phyloP scores from a whole-genome alignment of 1,284 basidiomycete species.

The Xerocomus amazonicus region DNA sequence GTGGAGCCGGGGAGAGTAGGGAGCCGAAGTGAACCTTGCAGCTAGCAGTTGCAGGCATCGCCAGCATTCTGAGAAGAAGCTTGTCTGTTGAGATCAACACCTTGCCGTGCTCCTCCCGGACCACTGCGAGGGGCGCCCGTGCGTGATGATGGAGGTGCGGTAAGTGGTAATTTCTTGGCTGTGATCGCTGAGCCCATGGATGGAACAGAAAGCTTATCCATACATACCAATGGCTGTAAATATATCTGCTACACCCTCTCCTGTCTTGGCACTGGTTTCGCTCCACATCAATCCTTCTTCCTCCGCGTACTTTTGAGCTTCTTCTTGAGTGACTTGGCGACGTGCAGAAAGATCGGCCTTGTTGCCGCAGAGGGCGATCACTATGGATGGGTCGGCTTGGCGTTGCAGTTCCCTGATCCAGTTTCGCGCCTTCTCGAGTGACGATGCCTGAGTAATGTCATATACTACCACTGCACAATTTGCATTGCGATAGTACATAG shows the following conservation, averaged over 20 bases:
- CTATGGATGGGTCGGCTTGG: slow-evolving; percentile 95
- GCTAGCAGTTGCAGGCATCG: slow-evolving; percentile 75
- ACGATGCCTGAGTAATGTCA: slow-evolving; percentile 81
- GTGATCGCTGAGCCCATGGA: slow-evolving; percentile 14
- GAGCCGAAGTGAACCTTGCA: slow-evolving; percentile 2
- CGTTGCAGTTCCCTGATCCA: slow-evolving; percentile 98
- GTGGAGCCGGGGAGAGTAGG: slow-evolving; percentile 1
- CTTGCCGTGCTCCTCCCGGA: slow-evolving; percentile 45
- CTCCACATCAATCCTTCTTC: slow-evolving; percentile 95
- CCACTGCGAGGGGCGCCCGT: slow-evolving; percentile 47
- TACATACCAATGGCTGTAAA: slow-evolving; percentile 79
- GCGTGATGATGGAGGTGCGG: slow-evolving; percentile 62
- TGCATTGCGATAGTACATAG: slow-evolving; percentile 91
- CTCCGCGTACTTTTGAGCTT: slow-evolving; percentile 90
- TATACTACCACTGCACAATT: slow-evolving; percentile 87
- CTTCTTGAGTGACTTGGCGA: slow-evolving; percentile 78
- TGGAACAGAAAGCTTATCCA: neutral
- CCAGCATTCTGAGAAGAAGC: slow-evolving; percentile 43
- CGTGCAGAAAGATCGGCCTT: slow-evolving; percentile 85
- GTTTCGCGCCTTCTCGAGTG: slow-evolving; percentile 93
- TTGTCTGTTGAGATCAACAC: slow-evolving; percentile 75
- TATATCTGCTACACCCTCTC: slow-evolving; percentile 85
- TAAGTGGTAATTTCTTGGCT: slow-evolving; percentile 81
- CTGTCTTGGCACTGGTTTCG: slow-evolving; percentile 94
- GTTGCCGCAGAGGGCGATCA: slow-evolving; percentile 95